A percentile compares a stretch with the other conserved stretches of the same genome.
Conservation (phyloP, 768 basidiomycete genomes). For the Zangia roseola region DNA sequence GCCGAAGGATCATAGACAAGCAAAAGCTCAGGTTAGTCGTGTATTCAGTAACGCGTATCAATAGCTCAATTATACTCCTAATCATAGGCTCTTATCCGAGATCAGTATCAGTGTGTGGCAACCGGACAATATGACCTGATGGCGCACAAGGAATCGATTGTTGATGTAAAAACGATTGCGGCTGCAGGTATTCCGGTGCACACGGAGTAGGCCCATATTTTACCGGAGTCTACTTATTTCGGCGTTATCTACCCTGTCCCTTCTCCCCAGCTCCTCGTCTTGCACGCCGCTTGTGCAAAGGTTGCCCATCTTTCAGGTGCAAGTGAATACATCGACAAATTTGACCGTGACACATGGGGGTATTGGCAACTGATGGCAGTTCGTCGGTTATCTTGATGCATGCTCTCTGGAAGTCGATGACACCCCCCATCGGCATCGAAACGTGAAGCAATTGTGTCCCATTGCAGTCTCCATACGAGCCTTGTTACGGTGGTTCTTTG, state of each 20-base stretch:
- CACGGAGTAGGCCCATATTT: slow-evolving; percentile 24
- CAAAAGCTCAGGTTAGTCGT: background rate
- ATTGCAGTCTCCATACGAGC: too few species aligned
- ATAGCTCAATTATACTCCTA: background rate
- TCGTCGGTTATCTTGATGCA: background rate
- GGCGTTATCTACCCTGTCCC: slow-evolving; percentile 31
- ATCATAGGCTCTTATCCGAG: background rate
- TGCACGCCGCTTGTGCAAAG: slow-evolving; percentile 42
- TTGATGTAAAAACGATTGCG: too few species aligned
- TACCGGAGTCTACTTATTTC: slow-evolving; percentile 18
- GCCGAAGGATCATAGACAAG: background rate
- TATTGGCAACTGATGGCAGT: background rate
- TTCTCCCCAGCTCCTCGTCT: slow-evolving; percentile 28
- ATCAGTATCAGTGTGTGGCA: background rate
- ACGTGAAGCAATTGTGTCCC: too few species aligned
- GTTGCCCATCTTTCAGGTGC: slow-evolving; percentile 42
- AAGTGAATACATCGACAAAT: slow-evolving; percentile 31
- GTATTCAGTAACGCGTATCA: background rate
- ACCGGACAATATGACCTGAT: background rate
- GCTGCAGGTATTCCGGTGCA: background rate
- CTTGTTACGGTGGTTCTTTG: too few species aligned
- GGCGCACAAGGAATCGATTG: too few species aligned
- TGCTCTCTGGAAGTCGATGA: background rate
- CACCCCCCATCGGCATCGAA: too few species aligned
- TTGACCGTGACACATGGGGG: slow-evolving; percentile 20